phyloP scores from a whole-genome alignment of 805 yeast genomes.

The Metschnikowia matae region DNA sequence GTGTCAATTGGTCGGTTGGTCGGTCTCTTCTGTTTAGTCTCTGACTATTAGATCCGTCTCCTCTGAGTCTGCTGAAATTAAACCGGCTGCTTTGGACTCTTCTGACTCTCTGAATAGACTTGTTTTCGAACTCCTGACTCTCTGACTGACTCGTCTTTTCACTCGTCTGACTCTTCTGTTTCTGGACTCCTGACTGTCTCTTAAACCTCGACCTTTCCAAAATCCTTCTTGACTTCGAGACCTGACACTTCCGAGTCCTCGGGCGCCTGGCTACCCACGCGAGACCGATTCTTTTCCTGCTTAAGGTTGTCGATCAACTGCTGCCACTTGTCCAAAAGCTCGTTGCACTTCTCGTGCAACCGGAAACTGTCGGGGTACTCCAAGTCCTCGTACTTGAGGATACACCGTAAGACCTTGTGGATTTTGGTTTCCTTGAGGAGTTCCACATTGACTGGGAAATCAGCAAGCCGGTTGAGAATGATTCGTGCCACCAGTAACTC shows the following conservation, averaged over 20 bases:
- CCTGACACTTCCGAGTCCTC: conserved; percentile 14
- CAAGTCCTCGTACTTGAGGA: conserved; percentile 36
- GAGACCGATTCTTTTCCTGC: conserved; percentile 24
- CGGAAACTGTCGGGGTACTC: conserved; percentile 42
- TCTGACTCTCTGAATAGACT: no score
- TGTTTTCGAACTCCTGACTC: no score
- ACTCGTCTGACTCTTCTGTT: no score
- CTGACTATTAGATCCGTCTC: no score
- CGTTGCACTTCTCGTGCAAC: conserved; percentile 43
- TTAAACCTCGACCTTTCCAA: conserved; percentile 9
- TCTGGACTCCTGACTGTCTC: no score
- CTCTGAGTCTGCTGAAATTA: no score
- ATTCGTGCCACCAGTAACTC: conserved; percentile 41
- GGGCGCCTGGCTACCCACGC: conserved; percentile 12
- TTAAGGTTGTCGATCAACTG: conserved; percentile 33
- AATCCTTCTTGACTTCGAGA: conserved; percentile 8
- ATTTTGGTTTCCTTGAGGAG: conserved; percentile 43
- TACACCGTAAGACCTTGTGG: conserved; percentile 51
- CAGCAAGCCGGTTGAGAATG: conserved; percentile 38
- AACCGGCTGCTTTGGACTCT: no score
- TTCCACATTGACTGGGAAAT: conserved; percentile 39
- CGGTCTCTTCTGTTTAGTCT: no score
- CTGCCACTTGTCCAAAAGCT: conserved; percentile 41
- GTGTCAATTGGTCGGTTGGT: no score
- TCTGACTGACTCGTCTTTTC: no score